Evolutionary conservation across 129 eudicot genomes (phyloP).

Genomic region (Scalesia atractyloides): DNA sequence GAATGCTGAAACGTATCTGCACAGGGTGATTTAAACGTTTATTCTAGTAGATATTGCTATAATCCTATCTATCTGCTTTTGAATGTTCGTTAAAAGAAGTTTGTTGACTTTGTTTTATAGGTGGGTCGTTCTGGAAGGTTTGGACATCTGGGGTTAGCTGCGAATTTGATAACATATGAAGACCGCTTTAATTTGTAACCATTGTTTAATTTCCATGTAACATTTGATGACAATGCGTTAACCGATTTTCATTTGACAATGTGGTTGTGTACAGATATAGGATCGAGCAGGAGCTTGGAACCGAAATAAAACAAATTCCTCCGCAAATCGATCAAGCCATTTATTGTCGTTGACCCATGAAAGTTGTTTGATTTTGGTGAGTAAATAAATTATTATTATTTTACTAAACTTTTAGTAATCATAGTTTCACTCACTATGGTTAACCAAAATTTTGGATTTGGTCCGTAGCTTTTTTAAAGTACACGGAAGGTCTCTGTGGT

Average conservation of each 20-base stretch:
- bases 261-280: conserved; percentile 44
- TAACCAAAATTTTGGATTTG: too few species aligned
- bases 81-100: conserved; percentile 5
- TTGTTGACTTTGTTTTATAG: conserved; percentile 24
- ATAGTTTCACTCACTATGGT: background rate
- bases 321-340: conserved; percentile 55
- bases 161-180: conserved; percentile 56
- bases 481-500: too few species aligned
- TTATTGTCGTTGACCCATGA: conserved; percentile 45
- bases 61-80: background rate
- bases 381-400: background rate
- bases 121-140: conserved; percentile 68
- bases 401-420: background rate
- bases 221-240: background rate
- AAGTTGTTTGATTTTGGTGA: conserved; percentile 16
- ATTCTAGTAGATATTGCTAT: background rate
- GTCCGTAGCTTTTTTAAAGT: too few species aligned
- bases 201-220: background rate
- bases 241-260: background rate
- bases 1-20: conserved; percentile 65
- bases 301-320: conserved; percentile 68
- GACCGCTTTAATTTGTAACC: conserved; percentile 68
- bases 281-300: conserved; percentile 71
- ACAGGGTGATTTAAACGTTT: conserved; percentile 47
- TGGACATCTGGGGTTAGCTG: conserved; percentile 61